Evolutionary conservation across 2,329 filamentous ascomycete species (phyloP), one percentile per base, ranked within the genome.

Genomic region (Diaporthe helianthi): DNA sequence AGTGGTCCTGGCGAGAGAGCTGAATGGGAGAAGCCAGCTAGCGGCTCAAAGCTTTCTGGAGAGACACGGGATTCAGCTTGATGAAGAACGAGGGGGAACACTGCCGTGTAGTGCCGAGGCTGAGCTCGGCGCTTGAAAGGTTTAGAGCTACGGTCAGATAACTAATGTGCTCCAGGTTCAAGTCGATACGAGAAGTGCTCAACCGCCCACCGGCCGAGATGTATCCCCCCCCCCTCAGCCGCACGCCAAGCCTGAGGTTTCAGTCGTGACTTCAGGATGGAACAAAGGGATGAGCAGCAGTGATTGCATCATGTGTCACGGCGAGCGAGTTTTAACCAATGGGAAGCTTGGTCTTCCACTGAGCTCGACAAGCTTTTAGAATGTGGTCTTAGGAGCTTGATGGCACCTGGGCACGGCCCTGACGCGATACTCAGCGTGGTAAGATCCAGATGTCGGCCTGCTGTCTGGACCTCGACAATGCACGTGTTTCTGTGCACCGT

Each of bases 221-320:
- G 1, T 31, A n/a, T n/a, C n/a, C 41, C 24, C 13, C 19, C 10
- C 26, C 12, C 26, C 8, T 33, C 58, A 65, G 47, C 47, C 63
- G 33, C 47, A 65, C 47, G 47, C 33, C 63, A 54, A 65, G 63
- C 47, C 24, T 29, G 51, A 17, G 47, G 51, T 65, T 17, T 29
- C 13, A 36, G 51, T 41, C n/a, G 19, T 54, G 58, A n/a, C n/a
- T n/a, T n/a, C n/a, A n/a, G n/a, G n/a, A 22, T 49, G 44, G 54
- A 49, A 54, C 38, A 65, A 65, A 65, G 63, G 63, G 63, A 65
- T 65, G 47, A 46, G 9, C 6, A 51, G 29, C 31, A 15, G 47
- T 15, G 17, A 41, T 54, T 54, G 46, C 47, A 52, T 65, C 29
- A 52, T 44, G 47, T 41, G 47, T 52, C 19, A 24, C 31, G 26